Conservation (phyloP, 805 yeast genomes). For the Wickerhamiella australiensis region DNA sequence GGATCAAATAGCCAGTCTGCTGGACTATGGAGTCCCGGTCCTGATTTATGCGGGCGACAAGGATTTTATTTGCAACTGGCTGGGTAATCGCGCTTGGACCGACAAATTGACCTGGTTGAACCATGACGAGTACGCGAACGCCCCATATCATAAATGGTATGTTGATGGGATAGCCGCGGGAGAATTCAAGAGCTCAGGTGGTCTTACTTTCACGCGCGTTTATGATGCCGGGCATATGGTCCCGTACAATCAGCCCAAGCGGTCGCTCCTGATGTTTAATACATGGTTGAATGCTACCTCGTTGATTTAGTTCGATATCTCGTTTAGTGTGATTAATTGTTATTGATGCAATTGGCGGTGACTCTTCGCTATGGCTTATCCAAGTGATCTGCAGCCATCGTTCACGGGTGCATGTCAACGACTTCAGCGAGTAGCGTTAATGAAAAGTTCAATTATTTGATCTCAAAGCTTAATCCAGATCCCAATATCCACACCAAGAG, state of each 20-base stretch:
- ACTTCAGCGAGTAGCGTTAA: neutral
- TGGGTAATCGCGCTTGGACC: conserved; percentile 85
- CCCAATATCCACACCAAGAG: neutral
- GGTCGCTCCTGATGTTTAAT: conserved; percentile 68
- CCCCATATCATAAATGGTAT: conserved; percentile 28
- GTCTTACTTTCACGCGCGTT: conserved; percentile 70
- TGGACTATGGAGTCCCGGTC: conserved; percentile 67
- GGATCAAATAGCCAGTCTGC: conserved; percentile 49
- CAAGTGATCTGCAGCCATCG: neutral
- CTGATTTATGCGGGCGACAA: conserved; percentile 91
- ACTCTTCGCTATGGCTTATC: neutral
- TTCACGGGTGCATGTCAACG: neutral
- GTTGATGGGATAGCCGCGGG: conserved; percentile 44
- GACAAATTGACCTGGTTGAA: conserved; percentile 55
- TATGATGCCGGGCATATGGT: conserved; percentile 95
- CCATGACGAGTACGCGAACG: conserved; percentile 40
- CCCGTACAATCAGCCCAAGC: conserved; percentile 77
- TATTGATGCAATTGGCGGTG: no score
- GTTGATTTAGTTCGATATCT: neutral
- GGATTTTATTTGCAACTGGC: conserved; percentile 94
- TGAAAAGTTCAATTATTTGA: neutral
- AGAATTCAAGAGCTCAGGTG: conserved; percentile 57
- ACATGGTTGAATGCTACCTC: conserved; percentile 58
- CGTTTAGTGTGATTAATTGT: no score
- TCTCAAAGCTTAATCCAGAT: neutral